These are phyloP conservation scores for Meredithiella fracta DNA, from an alignment of 2,329 filamentous ascomycete genomes.

Conservation along the genomic window DNA sequence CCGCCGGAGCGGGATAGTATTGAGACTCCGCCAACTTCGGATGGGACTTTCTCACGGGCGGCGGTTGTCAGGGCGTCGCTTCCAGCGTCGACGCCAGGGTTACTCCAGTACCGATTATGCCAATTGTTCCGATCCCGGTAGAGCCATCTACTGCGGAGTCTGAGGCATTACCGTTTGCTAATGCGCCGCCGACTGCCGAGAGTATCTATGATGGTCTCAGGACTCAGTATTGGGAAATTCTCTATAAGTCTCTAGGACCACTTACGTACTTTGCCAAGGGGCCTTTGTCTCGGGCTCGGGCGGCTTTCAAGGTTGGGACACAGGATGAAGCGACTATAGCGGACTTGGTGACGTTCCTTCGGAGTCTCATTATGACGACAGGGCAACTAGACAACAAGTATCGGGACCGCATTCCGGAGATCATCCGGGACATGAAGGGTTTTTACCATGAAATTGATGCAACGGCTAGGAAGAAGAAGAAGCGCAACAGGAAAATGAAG, in stretches of 20 bases:
- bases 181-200: constrained; percentile 24
- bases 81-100: not conserved
- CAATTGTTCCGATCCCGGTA: not conserved
- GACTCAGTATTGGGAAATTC: constrained; percentile 39
- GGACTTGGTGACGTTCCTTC: constrained; percentile 53
- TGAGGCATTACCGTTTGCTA: constrained; percentile 3
- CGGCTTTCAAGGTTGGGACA: constrained; percentile 48
- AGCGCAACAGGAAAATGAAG: constrained; percentile 47
- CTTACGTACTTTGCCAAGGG: constrained; percentile 75
- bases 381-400: constrained; percentile 65
- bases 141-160: not conserved
- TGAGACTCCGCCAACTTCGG: not conserved
- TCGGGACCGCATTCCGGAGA: constrained; percentile 47
- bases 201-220: constrained; percentile 42
- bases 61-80: not conserved
- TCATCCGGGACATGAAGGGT: constrained; percentile 41
- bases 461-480: constrained; percentile 26
- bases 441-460: constrained; percentile 37
- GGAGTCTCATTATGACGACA: constrained; percentile 48
- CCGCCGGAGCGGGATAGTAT: not conserved
- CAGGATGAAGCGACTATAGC: constrained; percentile 43
- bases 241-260: constrained; percentile 54
- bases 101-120: not conserved
- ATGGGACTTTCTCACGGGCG: not conserved
- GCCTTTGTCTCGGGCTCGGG: constrained; percentile 57